These are phyloP conservation scores for Penicillium cinerascens DNA, from an alignment of 495 filamentous ascomycete genomes.

Conservation along the genomic window DNA sequence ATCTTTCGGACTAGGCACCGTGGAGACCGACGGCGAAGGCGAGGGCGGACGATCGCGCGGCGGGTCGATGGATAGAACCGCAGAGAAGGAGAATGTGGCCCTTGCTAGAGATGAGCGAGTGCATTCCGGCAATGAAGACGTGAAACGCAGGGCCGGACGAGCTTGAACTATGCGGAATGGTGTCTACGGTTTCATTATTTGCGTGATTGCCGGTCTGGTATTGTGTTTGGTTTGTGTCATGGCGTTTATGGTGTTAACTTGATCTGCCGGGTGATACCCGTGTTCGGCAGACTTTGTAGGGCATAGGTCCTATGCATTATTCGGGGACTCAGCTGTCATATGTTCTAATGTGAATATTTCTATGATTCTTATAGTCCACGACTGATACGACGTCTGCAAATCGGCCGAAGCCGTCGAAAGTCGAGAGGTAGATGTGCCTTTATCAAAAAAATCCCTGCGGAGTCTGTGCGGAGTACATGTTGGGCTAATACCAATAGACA, in stretches of 20 bases:
- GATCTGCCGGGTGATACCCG: not conserved
- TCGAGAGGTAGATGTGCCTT: not conserved
- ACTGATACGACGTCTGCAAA: not conserved
- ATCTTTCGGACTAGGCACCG: slow-evolving; percentile 44
- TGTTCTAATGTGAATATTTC: slow-evolving; percentile 2
- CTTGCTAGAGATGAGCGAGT: not conserved
- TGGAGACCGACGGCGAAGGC: slow-evolving; percentile 4
- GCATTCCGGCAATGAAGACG: slow-evolving; percentile 6
- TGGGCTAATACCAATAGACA: not conserved
- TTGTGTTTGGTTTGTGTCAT: not conserved
- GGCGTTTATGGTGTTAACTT: not conserved
- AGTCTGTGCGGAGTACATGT: slow-evolving; percentile 8
- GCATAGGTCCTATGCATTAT: not conserved
- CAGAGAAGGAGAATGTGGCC: slow-evolving; percentile 13
- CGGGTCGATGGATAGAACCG: not conserved
- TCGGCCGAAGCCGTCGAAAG: not conserved
- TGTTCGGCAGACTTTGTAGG: not conserved
- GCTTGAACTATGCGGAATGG: slow-evolving; percentile 5
- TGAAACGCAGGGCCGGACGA: slow-evolving; percentile 14
- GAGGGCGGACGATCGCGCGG: not conserved
- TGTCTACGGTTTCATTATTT: not conserved
- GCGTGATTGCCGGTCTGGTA: not conserved
- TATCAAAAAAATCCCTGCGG: too few species aligned
- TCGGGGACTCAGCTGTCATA: not conserved
- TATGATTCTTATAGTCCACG: not conserved